Evolutionary conservation across 345 rosid species (phyloP).

Genomic region (Angophora floribunda): DNA sequence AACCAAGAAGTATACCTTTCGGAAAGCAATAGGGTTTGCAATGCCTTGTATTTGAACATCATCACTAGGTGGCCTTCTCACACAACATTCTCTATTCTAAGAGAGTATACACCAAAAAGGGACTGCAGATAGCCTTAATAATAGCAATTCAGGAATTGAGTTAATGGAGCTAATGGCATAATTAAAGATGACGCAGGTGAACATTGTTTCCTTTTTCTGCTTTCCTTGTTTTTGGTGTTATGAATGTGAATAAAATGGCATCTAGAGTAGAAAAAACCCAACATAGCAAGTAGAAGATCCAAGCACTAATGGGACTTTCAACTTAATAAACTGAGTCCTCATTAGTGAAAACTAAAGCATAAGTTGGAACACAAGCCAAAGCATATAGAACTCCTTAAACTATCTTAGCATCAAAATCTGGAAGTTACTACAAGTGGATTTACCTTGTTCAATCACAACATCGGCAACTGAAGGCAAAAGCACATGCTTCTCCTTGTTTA

Average conservation of each 20-base stretch:
- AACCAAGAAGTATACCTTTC: slow-evolving; percentile 27
- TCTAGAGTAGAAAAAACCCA: background rate
- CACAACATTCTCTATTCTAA: slow-evolving; percentile 61
- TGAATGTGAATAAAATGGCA: background rate
- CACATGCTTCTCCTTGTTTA: slow-evolving; percentile 64
- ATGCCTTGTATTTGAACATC: slow-evolving; percentile 62
- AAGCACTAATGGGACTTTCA: background rate
- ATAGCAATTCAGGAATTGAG: background rate
- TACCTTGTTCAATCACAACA: slow-evolving; percentile 61
- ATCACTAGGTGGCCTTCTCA: slow-evolving; percentile 57
- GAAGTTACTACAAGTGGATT: background rate
- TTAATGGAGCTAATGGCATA: background rate
- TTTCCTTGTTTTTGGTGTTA: background rate
- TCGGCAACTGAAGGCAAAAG: slow-evolving; percentile 55
- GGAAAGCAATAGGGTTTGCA: slow-evolving; percentile 54
- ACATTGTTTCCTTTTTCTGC: background rate
- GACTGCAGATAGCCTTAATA: slow-evolving; percentile 62
- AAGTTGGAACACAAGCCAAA: background rate
- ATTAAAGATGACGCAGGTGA: background rate
- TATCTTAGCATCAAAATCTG: background rate
- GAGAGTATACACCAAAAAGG: slow-evolving; percentile 56
- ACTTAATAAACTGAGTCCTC: background rate
- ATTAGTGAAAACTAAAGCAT: background rate
- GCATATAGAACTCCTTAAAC: background rate
- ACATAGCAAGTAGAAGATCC: background rate